Evolutionary conservation across 2,329 filamentous ascomycete genomes (phyloP), one percentile per base, ranked within the genome.

Genomic region (Venturia oleaginea): DNA sequence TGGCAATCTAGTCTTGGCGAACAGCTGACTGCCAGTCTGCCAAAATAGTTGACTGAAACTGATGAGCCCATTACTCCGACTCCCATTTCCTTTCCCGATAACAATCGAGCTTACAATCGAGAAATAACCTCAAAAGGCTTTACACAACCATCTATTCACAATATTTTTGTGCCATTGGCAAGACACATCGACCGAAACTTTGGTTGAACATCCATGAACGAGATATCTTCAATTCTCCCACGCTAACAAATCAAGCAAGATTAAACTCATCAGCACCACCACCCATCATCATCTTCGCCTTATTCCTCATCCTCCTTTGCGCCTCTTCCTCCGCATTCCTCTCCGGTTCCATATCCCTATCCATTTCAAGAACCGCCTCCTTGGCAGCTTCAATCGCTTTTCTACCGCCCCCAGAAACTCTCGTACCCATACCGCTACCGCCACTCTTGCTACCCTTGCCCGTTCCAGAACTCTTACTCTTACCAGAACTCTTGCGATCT

Each of bases 181-280:
- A n/a, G n/a, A n/a, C n/a, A n/a, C n/a, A n/a, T n/a, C n/a, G n/a
- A n/a, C n/a, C n/a, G n/a, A n/a, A n/a, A n/a, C n/a, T n/a, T n/a
- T n/a, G n/a, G n/a, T n/a, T n/a, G n/a, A n/a, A n/a, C n/a, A n/a
- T n/a, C n/a, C n/a, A n/a, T n/a, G n/a, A n/a, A n/a, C n/a, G n/a
- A n/a, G n/a, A n/a, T n/a, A n/a, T n/a, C n/a, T n/a, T n/a, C n/a
- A n/a, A 40, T 40, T 40, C 38, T 40, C 10, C 10, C 34, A 37
- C 10, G 10, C 34, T 37, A 37, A 37, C 10, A 10, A 10, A 37
- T 40, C 38, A 40, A 17, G 82, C 83, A 70, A 85, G 75, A 72
- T 85, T 85, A 71, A 85, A 85, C 71, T 85, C 83, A 69, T 76
- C 78, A 37, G 80, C 82, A 34, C 80, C 82, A 59, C 73, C 75